Percentiles rank a stretch among this genome's conserved stretches.
Evolutionary conservation across 176 grass and related monocot genomes (phyloP).

Genomic region (Juncus inflexus): DNA sequence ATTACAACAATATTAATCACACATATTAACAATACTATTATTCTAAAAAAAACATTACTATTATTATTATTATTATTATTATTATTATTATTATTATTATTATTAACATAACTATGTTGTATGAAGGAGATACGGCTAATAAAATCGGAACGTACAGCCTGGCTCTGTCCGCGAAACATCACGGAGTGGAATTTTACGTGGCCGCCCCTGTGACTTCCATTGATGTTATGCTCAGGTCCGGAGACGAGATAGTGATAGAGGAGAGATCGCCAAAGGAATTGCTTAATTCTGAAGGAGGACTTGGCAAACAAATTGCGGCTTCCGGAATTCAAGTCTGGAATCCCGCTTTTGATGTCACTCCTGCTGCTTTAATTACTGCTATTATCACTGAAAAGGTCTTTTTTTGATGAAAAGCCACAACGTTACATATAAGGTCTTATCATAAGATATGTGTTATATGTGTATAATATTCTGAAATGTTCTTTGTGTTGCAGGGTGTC

Average conservation of each 20-base stretch:
- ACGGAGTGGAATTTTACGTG: constrained; percentile 78
- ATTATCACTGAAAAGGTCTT: constrained; percentile 92
- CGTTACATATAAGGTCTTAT: not conserved
- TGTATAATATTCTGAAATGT: no score
- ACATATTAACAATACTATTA: no score
- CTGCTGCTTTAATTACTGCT: constrained; percentile 74
- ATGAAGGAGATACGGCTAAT: constrained; percentile 86
- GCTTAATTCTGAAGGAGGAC: constrained; percentile 80
- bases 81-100: not conserved
- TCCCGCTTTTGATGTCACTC: constrained; percentile 90
- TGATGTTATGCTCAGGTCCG: constrained; percentile 66
- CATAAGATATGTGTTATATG: not conserved
- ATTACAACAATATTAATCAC: no score
- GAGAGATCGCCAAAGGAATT: constrained; percentile 88
- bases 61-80: no score
- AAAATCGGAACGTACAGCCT: constrained; percentile 97
- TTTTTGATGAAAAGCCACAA: constrained; percentile 7
- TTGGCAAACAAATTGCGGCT: constrained; percentile 84
- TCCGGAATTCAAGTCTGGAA: constrained; percentile 86
- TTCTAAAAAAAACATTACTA: no score
- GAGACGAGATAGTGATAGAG: constrained; percentile 73
- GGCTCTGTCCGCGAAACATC: constrained; percentile 64
- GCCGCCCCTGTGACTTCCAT: constrained; percentile 79
- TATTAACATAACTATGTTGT: not conserved
- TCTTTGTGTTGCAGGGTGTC: constrained; percentile 55